Base-by-base conservation (phyloP, 441 rosid genomes). In the Erodium trifolium region DNA sequence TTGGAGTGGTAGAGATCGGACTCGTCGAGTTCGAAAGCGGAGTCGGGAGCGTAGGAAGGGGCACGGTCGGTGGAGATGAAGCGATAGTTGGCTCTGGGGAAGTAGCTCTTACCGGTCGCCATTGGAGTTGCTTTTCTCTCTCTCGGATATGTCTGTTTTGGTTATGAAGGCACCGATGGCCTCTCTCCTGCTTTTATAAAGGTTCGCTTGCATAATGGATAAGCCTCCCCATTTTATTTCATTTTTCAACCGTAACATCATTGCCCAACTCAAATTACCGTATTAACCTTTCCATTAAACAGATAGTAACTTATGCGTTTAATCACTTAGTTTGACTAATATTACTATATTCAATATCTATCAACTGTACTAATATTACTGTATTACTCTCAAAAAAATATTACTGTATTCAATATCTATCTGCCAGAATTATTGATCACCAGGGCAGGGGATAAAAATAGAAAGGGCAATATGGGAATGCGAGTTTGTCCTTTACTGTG, bases 11-110 rank as follows among this genome's bases (percentile, higher is more conserved):
- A 93, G 62, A 93, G 55, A 72, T 93, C 97, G 0, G 96, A 80
- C 88, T 93, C 98, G 31, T 93, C 91, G 75, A 93, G 84, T 68
- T 93, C 98, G 82, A 90, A 82, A 0, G 81, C 72, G 4, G 87
- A 70, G 76, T 83, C 81, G 60, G 75, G 78, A 55, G 74, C 7
- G 70, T 68, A 35, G 17, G 72, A n/a, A 29, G 72, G 73, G 68
- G 68, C 79, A 18, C 80, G 85, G 69, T 87, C 91, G 70, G 72
- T 74, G 10, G 83, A 57, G 69, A 93, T 83, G 73, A 82, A 89
- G 0, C 91, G 89, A 79, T 82, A 82, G 82, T 74, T 83, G 2
- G 77, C 87, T 45, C 91, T 69, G 0, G 85, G 72, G 71, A 88
- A 82, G 84, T 82, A 84, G 77, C 86, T 81, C 69, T 79, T 89